These are phyloP conservation scores for Metschnikowia colocasiae DNA, from an alignment of 805 yeast genomes.

Conservation along the genomic window DNA sequence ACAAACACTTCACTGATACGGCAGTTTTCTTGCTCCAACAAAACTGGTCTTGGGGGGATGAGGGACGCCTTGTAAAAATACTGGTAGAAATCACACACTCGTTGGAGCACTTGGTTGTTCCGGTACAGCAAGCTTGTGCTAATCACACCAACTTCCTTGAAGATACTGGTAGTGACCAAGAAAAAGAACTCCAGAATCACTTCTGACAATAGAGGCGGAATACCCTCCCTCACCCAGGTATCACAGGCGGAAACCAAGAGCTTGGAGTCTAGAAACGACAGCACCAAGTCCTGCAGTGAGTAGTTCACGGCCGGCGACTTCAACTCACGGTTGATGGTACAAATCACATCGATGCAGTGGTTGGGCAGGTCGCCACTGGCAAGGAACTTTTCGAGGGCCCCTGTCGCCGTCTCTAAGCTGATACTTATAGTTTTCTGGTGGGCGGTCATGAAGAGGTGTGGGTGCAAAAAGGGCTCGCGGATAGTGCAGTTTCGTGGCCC, in stretches of 20 bases:
- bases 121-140: slow-evolving; percentile 10
- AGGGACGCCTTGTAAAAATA: slow-evolving; percentile 8
- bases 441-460: slow-evolving; percentile 5
- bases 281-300: slow-evolving; percentile 11
- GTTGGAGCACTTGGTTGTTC: slow-evolving; percentile 8
- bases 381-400: slow-evolving; percentile 12
- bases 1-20: slow-evolving; percentile 10
- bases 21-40: slow-evolving; percentile 4
- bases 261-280: slow-evolving; percentile 11
- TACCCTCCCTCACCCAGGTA: slow-evolving; percentile 8
- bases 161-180: slow-evolving; percentile 11
- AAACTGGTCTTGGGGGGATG: neutral
- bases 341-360: slow-evolving; percentile 12
- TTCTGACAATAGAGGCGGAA: slow-evolving; percentile 4
- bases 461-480: slow-evolving; percentile 4
- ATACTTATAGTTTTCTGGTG: slow-evolving; percentile 13
- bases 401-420: slow-evolving; percentile 14
- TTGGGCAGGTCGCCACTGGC: slow-evolving; percentile 12
- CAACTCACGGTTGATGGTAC: slow-evolving; percentile 14
- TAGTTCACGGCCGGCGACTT: slow-evolving; percentile 6
- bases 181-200: slow-evolving; percentile 11
- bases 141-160: slow-evolving; percentile 9
- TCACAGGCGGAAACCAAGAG: slow-evolving; percentile 13
- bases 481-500: neutral
- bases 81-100: slow-evolving; percentile 11